These are phyloP conservation scores for Crithidia sp. DNA, from an alignment of 208 protist species.

Conservation along the genomic window DNA sequence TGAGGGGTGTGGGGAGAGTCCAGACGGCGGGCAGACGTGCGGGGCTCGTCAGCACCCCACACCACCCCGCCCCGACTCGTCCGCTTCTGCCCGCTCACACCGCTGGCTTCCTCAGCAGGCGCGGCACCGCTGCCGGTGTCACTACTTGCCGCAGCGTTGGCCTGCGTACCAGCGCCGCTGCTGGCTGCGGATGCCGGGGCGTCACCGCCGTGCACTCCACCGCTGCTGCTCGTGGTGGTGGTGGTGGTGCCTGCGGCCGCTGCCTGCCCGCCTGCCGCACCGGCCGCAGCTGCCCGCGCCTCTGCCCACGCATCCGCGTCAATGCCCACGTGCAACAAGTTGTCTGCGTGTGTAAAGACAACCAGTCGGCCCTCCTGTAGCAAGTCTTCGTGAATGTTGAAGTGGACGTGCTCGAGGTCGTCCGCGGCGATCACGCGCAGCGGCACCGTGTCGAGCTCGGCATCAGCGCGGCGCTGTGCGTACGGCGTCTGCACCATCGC, in stretches of 20 bases:
- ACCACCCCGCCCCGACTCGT: neutral
- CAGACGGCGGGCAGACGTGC: constrained; percentile 10
- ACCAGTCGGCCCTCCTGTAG: constrained; percentile 39
- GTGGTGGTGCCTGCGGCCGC: neutral
- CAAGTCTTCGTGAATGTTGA: constrained; percentile 65
- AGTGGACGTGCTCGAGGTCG: constrained; percentile 44
- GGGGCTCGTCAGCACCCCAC: constrained; percentile 19
- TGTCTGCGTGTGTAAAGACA: constrained; percentile 58
- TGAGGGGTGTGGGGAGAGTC: constrained; percentile 25
- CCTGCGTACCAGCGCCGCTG: neutral
- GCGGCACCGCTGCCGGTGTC: neutral
- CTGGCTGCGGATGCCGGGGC: neutral
- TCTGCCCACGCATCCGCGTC: constrained; percentile 27
- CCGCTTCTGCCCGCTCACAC: constrained; percentile 9
- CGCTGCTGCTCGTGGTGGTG: neutral
- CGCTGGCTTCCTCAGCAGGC: neutral
- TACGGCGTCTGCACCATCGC: constrained; percentile 43
- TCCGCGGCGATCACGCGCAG: constrained; percentile 39
- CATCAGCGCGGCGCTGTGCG: constrained; percentile 26
- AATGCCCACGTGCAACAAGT: constrained; percentile 37
- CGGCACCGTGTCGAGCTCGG: constrained; percentile 43
- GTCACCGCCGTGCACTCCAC: neutral
- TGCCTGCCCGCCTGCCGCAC: neutral
- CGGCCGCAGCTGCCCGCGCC: constrained; percentile 9
- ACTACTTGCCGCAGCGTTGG: neutral